Base-by-base conservation (phyloP, 1,139 yeast genomes). In the Hanseniaspora uvarum region DNA sequence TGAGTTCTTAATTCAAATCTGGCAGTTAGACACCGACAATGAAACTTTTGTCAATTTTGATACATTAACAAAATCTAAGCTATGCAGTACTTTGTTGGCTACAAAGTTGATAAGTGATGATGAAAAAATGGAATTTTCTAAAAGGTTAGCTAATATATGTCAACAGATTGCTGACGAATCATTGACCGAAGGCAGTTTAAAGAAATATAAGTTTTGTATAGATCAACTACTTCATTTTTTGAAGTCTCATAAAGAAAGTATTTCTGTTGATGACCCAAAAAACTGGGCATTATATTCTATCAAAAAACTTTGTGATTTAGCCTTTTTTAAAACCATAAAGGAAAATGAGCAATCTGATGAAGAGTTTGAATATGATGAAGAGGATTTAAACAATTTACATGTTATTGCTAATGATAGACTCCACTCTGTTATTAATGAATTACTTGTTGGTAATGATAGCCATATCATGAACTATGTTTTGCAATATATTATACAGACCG, bases 41-140 rank as follows among this genome's bases (percentile, higher is more conserved):
- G 55, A 41, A 46, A 85, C 86, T 10, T 80, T 85, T 4, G 72
- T 83, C 48, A 81, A 81, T 59, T 88, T 89, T 68, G 97, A 92
- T 66, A 74, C 78, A 57, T 66, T 85, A 33, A 84, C 95, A 4
- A 87, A 84, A 63, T 72, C 92, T 0, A 86, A 82, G 64, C 78
- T 88, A 0, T 70, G 79, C 14, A 82, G 79, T 53, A 68, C 70
- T n/a, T 68, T 86, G 21, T 57, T 78, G 57, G 58, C 60, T 63
- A 16, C 51, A 58, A 46, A 46, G 59, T 7, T 58, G 66, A 18
- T 62, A 67, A 46, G 65, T 16, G 18, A 23, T 30, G 12, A 43
- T 3, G 23, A 23, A 23, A 50, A 50, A 37, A 6, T n/a, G 14
- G 18, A 26, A 10, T 28, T 52, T 23, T 39, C 44, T 1, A 24